A percentile compares a stretch with the other conserved stretches of the same genome.
Conservation (phyloP, 2,329 filamentous ascomycete species). For the Fusarium sp. region DNA sequence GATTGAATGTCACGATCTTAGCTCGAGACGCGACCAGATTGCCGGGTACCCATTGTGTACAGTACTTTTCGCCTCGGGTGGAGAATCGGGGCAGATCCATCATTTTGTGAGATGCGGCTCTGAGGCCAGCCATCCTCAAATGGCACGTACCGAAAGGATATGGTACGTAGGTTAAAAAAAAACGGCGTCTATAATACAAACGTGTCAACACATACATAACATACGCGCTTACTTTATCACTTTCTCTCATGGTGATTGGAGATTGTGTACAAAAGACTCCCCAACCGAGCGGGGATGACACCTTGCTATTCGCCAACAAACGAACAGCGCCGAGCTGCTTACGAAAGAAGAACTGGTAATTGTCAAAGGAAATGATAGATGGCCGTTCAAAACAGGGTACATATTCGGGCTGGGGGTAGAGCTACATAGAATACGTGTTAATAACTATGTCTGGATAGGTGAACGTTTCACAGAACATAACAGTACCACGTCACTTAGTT, state of each 20-base stretch:
- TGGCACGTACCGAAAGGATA: constrained; percentile 33
- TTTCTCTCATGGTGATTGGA: constrained; percentile 17
- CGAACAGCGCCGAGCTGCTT: constrained; percentile 9
- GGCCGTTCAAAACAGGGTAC: neutral
- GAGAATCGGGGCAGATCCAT: constrained; percentile 50
- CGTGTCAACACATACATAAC: constrained; percentile 1
- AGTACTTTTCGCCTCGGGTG: constrained; percentile 39
- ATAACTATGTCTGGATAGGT: too few relatives aligned
- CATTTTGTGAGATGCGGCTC: constrained; percentile 47
- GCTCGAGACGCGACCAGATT: constrained; percentile 48
- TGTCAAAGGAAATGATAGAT: neutral
- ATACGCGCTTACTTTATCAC: constrained; percentile 5
- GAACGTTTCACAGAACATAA: too few relatives aligned
- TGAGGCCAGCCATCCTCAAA: constrained; percentile 43
- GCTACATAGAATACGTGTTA: neutral
- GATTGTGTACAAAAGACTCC: neutral
- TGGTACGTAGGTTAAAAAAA: constrained; percentile 19
- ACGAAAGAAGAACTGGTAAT: neutral
- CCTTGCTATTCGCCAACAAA: constrained; percentile 12
- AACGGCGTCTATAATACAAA: constrained; percentile 19
- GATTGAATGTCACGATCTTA: constrained; percentile 51
- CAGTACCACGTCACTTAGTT: too few relatives aligned
- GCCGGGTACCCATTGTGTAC: constrained; percentile 49
- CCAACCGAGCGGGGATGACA: constrained; percentile 23
- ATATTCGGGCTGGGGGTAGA: neutral